Evolutionary conservation across 2,329 filamentous ascomycete genomes (phyloP).

Genomic region (Aspergillus tubingensis): DNA sequence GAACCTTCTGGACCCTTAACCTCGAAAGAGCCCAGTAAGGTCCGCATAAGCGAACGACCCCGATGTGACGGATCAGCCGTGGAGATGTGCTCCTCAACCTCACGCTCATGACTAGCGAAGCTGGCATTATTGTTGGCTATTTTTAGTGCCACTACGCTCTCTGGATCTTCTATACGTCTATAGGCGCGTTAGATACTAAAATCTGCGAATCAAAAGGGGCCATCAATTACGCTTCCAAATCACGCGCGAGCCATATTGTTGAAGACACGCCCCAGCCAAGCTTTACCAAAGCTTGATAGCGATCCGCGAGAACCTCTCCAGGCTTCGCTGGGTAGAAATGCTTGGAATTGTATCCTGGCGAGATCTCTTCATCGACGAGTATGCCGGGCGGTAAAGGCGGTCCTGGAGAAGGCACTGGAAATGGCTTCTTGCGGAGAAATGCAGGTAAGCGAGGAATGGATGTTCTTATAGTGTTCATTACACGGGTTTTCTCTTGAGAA

Average conservation of each 20-base stretch:
- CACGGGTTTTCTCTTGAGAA: background rate
- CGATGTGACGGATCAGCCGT: conserved; percentile 35
- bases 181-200: too few species aligned
- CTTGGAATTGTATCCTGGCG: conserved; percentile 30
- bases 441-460: conserved; percentile 21
- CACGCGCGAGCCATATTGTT: conserved; percentile 35
- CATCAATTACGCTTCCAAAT: conserved; percentile 7
- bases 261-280: conserved; percentile 34
- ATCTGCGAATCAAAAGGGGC: too few species aligned
- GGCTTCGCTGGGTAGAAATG: conserved; percentile 34
- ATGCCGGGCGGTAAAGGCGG: conserved; percentile 25
- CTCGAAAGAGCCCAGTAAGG: conserved; percentile 38
- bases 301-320: conserved; percentile 31
- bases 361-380: conserved; percentile 34
- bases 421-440: conserved; percentile 30
- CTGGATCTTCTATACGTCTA: too few species aligned
- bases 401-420: conserved; percentile 27
- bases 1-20: conserved; percentile 32
- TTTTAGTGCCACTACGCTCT: conserved; percentile 30
- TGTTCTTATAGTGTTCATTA: conserved; percentile 26
- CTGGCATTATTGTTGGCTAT: conserved; percentile 30
- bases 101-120: conserved; percentile 30
- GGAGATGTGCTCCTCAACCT: conserved; percentile 38
- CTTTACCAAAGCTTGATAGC: conserved; percentile 33
- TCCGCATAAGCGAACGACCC: conserved; percentile 37